Percentiles rank a stretch among this genome's conserved stretches.
These are phyloP conservation scores for Ceratopteris richardii DNA, from an alignment of 75 land plant genomes.

Conservation along the genomic window DNA sequence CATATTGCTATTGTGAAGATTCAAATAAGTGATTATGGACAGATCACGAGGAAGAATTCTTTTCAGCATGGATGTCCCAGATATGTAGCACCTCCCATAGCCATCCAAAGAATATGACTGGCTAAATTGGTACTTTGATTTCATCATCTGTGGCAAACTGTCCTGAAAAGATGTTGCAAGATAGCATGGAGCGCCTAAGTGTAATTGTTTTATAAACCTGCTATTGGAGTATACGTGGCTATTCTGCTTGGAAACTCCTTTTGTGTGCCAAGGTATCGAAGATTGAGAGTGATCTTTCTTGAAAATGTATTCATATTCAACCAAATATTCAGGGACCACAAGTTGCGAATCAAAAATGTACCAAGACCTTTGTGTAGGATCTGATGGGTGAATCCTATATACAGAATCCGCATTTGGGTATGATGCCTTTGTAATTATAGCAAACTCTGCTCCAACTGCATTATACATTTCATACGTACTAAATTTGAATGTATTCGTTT, in stretches of 20 bases:
- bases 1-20: constrained; percentile 29
- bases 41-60: neutral
- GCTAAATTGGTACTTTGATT: too few species aligned
- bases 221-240: too few species aligned
- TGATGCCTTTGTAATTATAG: constrained; percentile 11
- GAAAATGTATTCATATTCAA: constrained; percentile 26
- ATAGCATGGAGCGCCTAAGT: too few species aligned
- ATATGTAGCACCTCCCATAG: too few species aligned
- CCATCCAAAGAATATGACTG: too few species aligned
- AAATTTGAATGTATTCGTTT: too few species aligned
- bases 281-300: constrained; percentile 2
- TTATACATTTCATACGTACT: too few species aligned
- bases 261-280: too few species aligned
- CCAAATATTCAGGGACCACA: constrained; percentile 35
- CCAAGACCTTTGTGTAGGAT: constrained; percentile 38
- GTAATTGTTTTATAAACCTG: too few species aligned
- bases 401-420: constrained; percentile 39
- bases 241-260: too few species aligned
- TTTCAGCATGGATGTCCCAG: neutral
- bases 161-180: too few species aligned
- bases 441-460: constrained; percentile 9
- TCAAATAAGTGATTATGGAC: constrained; percentile 16
- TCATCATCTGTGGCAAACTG: too few species aligned
- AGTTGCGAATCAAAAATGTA: constrained; percentile 26
- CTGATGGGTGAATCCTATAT: constrained; percentile 30